Evolutionary conservation across 306 rosid species (phyloP).

Genomic region (Castanea mollissima): DNA sequence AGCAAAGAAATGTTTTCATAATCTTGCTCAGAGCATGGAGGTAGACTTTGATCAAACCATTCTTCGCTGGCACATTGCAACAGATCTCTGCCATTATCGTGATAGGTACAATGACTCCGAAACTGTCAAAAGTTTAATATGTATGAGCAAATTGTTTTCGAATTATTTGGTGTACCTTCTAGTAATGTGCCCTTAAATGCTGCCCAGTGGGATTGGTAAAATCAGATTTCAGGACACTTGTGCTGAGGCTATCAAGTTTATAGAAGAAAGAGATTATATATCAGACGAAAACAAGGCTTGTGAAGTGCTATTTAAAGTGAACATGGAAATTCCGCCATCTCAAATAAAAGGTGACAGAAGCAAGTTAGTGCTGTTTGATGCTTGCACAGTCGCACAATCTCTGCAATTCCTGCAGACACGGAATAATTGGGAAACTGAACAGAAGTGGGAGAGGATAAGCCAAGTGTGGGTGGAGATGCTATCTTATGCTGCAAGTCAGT

Average conservation of each 20-base stretch:
- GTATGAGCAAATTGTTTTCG: neutral
- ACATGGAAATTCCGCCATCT: no score
- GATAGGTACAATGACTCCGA: neutral
- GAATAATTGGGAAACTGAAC: neutral
- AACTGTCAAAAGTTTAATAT: neutral
- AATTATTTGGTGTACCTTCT: conserved; percentile 14
- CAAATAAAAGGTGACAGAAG: no score
- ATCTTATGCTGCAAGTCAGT: conserved; percentile 25
- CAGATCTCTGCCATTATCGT: neutral
- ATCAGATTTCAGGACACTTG: no score
- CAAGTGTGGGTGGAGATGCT: conserved; percentile 29
- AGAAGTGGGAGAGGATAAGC: conserved; percentile 16
- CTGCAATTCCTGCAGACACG: neutral
- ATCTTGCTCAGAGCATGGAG: no score
- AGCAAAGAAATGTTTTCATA: no score
- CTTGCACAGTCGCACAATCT: neutral
- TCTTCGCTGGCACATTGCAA: conserved; percentile 14
- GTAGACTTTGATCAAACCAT: neutral
- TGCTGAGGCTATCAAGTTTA: neutral
- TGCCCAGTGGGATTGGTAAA: neutral
- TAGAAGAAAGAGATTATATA: neutral
- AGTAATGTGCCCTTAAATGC: neutral
- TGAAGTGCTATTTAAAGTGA: no score
- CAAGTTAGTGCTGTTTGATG: neutral
- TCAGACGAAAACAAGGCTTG: neutral